Evolutionary conservation across 192 early-diverging fungal species (phyloP).

Genomic region (Phycomyces blakesleeanus): DNA sequence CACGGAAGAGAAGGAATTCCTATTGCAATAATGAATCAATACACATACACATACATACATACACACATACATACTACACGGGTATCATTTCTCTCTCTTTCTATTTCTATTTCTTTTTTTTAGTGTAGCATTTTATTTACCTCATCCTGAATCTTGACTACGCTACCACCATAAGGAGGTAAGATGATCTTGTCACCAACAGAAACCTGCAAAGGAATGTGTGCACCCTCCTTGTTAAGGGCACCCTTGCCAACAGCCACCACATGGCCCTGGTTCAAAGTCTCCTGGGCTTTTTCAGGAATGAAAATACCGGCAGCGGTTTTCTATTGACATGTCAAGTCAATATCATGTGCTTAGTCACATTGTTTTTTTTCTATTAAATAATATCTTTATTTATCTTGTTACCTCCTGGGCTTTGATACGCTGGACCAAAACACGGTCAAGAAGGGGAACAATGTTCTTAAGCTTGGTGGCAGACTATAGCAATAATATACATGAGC

Average conservation of each 20-base stretch:
- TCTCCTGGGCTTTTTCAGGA: slow-evolving; percentile 98
- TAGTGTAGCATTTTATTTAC: slow-evolving; percentile 14
- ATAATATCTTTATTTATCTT: neutral
- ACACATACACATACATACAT: neutral
- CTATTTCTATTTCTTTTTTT: slow-evolving; percentile 3
- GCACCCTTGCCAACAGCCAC: slow-evolving; percentile 91
- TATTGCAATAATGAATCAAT: neutral
- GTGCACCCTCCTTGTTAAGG: slow-evolving; percentile 82
- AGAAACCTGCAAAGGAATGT: slow-evolving; percentile 74
- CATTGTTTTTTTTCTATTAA: neutral
- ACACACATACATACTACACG: too few species aligned
- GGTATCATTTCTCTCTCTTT: too few species aligned
- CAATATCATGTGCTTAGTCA: neutral
- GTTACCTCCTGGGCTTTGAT: slow-evolving; percentile 86
- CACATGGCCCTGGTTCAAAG: slow-evolving; percentile 94
- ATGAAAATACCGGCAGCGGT: slow-evolving; percentile 95
- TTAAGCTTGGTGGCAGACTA: slow-evolving; percentile 44
- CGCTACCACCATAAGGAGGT: slow-evolving; percentile 90
- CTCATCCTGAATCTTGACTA: slow-evolving; percentile 87
- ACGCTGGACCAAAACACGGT: slow-evolving; percentile 96
- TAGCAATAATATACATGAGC: too few species aligned
- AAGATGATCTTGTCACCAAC: slow-evolving; percentile 95
- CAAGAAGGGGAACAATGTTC: slow-evolving; percentile 94
- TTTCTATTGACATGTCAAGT: slow-evolving; percentile 52
- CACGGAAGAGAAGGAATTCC: slow-evolving; percentile 90